Conservation (phyloP, 352 stramenopile genomes). For the Pythium myriotylum region DNA sequence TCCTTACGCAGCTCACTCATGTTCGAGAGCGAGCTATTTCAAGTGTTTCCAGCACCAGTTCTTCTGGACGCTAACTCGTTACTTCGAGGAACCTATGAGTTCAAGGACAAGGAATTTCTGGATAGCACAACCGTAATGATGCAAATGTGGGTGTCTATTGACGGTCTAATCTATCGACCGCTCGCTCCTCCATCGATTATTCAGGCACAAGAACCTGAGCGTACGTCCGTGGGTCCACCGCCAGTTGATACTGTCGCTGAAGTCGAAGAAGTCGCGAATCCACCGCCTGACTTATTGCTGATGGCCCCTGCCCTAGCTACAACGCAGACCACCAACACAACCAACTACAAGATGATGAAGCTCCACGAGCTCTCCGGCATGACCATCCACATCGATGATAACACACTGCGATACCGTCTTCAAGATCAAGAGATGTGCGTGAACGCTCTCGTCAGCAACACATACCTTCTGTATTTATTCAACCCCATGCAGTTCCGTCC, state of each 20-base stretch:
- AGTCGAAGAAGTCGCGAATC: not conserved
- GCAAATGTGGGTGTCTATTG: slow-evolving; percentile 84
- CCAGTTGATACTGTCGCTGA: not conserved
- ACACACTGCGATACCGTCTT: slow-evolving; percentile 77
- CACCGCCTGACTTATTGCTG: not conserved
- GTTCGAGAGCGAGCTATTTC: slow-evolving; percentile 86
- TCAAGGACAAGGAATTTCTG: slow-evolving; percentile 55
- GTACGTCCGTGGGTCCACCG: not conserved
- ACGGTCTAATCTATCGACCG: slow-evolving; percentile 78
- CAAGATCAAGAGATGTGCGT: slow-evolving; percentile 62
- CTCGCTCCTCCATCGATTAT: slow-evolving; percentile 71
- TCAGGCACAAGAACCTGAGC: slow-evolving; percentile 21
- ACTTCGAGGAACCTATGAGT: slow-evolving; percentile 60
- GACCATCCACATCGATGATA: slow-evolving; percentile 86
- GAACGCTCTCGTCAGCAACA: slow-evolving; percentile 84
- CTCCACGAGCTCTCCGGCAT: slow-evolving; percentile 86
- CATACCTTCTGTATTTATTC: slow-evolving; percentile 88
- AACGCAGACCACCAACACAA: not conserved
- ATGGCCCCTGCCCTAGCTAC: not conserved
- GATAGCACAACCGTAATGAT: slow-evolving; percentile 82
- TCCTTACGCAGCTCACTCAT: slow-evolving; percentile 74
- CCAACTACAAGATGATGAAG: slow-evolving; percentile 40
- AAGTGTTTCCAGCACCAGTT: slow-evolving; percentile 81
- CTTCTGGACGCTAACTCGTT: slow-evolving; percentile 80
- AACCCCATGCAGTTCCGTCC: slow-evolving; percentile 81